Base-by-base conservation (phyloP, 2,329 filamentous ascomycete species). In the Diplodia intermedia region DNA sequence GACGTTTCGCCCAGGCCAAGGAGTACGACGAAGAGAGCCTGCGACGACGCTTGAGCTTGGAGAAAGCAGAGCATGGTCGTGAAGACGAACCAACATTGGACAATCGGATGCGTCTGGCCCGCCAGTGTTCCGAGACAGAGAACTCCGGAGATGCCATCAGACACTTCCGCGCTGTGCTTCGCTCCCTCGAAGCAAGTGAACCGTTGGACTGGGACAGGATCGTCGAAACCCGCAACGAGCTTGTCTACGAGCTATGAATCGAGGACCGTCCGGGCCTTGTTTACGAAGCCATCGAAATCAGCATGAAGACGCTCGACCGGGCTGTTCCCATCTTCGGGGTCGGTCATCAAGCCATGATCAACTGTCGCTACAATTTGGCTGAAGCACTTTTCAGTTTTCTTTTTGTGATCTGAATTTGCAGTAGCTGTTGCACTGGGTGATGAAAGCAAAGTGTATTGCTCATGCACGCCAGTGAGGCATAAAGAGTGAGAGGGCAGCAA, bases 41-140 rank as follows among this genome's bases (percentile, higher is more conserved):
- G 5, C 15, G 26, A 14, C 23, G 52, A 31, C 52, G 52, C 23
- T 7, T 54, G 15, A 31, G 26, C 52, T 15, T 33, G 11, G 33
- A 54, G 33, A 3, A 18, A 8, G 8, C 52, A 3, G 52, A 54
- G 23, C 7, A 31, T 18, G 4, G 14, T 14, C 23, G 5, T 8
- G 52, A 54, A 15, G 52, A 54, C 9, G 52, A 54, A 29, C 12
- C 14, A 9, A 29, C 15, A 15, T n/a, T 2, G 2, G 29, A 54
- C 14, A 54, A 29, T 3, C 52, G 52, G 52, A 31, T 18, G 52
- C 52, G 52, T 18, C 52, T 54, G 52, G 52, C 52, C 29, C 26
- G 26, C 14, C 12, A 33, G 14, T 54, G 33, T 29, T 54, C 52
- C 23, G 26, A 54, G 33, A 9, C 15, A 29, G 29, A 18, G 8